A percentile compares a stretch with the other conserved stretches of the same genome.
Conservation (phyloP, 495 filamentous ascomycete genomes). For the Xylaria castorea region DNA sequence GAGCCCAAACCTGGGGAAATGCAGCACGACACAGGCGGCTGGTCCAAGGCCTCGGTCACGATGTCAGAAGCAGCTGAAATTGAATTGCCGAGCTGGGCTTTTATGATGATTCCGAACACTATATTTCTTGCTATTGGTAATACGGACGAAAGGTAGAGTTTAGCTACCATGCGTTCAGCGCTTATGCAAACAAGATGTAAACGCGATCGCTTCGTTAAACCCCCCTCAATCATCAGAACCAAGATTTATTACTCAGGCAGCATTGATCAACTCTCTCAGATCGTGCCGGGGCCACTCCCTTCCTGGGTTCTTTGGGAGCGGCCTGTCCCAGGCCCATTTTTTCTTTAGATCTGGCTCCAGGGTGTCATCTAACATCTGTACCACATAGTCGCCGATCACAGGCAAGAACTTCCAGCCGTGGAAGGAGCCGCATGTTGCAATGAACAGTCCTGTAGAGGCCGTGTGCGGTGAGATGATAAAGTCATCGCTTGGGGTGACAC, state of each 20-base stretch:
- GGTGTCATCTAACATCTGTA: slow-evolving; percentile 59
- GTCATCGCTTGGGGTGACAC: slow-evolving; percentile 56
- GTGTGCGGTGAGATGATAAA: slow-evolving; percentile 65
- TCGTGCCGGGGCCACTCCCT: slow-evolving; percentile 34
- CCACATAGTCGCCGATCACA: slow-evolving; percentile 64
- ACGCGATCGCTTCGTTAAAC: not conserved
- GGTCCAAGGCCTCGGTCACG: slow-evolving; percentile 17
- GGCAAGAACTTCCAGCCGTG: slow-evolving; percentile 68
- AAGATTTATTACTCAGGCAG: not conserved
- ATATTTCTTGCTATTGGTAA: slow-evolving; percentile 9
- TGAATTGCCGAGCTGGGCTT: slow-evolving; percentile 8
- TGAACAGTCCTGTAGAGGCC: slow-evolving; percentile 50
- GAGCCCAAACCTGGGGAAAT: slow-evolving; percentile 18
- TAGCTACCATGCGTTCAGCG: not conserved
- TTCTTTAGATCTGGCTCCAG: slow-evolving; percentile 49
- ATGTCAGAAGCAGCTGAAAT: slow-evolving; percentile 13
- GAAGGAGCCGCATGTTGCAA: slow-evolving; percentile 57
- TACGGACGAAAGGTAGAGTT: slow-evolving; percentile 19
- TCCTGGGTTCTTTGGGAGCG: slow-evolving; percentile 28
- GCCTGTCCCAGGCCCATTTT: slow-evolving; percentile 61
- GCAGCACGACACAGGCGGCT: slow-evolving; percentile 2
- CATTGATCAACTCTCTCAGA: slow-evolving; percentile 25
- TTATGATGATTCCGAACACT: not conserved
- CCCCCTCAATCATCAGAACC: not conserved
- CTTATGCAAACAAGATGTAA: not conserved